Conservation (phyloP, 208 protist genomes). For the Trypanosoma brucei region DNA sequence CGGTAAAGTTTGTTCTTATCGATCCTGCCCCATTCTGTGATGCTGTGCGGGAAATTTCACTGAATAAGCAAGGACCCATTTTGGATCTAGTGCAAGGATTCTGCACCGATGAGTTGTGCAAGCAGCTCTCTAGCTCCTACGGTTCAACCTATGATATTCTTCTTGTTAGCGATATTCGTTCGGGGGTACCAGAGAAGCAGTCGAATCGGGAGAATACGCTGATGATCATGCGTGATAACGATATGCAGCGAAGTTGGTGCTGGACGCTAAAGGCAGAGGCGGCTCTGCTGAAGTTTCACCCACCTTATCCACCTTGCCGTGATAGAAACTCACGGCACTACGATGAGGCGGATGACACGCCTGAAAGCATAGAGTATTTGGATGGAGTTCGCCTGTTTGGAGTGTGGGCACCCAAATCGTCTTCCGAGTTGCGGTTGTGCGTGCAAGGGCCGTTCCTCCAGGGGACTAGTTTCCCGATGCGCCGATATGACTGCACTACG, state of each 20-base stretch:
- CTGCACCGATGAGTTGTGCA: constrained; percentile 89
- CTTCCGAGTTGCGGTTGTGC: constrained; percentile 92
- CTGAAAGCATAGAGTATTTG: constrained; percentile 74
- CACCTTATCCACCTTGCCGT: constrained; percentile 79
- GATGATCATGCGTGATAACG: constrained; percentile 81
- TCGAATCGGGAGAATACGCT: constrained; percentile 78
- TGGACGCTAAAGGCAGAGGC: constrained; percentile 64
- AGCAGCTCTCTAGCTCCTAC: constrained; percentile 53
- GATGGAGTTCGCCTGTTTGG: constrained; percentile 75
- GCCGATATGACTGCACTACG: constrained; percentile 69
- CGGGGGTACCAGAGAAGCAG: constrained; percentile 42
- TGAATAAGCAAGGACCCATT: constrained; percentile 32
- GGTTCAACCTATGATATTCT: constrained; percentile 56
- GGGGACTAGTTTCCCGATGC: constrained; percentile 15
- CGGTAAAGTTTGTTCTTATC: constrained; percentile 86
- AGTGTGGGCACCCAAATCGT: constrained; percentile 93
- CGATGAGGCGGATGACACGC: constrained; percentile 49
- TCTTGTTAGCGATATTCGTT: constrained; percentile 92
- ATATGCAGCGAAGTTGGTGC: constrained; percentile 84
- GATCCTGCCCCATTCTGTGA: constrained; percentile 89
- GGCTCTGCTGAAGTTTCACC: constrained; percentile 94
- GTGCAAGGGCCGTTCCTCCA: constrained; percentile 50
- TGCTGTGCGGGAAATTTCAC: constrained; percentile 35
- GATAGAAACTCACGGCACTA: constrained; percentile 27
- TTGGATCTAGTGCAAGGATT: constrained; percentile 75